Conservation (phyloP, 257 asterid genomes). For the Nicotiana attenuata region DNA sequence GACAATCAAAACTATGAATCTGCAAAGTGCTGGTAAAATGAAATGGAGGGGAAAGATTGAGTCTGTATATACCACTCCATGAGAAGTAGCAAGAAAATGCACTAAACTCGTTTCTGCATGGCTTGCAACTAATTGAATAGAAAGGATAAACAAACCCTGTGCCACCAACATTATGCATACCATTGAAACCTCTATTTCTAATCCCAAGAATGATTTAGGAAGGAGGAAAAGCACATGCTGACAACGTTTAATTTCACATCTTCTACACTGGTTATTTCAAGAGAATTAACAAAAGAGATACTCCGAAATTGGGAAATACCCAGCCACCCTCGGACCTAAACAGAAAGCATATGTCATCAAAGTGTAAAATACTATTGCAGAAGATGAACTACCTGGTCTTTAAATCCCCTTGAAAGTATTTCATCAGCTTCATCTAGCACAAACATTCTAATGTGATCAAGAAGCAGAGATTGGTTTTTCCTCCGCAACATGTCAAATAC, state of each 20-base stretch:
- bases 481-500: not conserved
- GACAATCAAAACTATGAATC: not conserved
- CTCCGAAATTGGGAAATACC: not conserved
- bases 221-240: not conserved
- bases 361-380: not conserved
- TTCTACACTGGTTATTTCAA: not conserved
- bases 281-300: not conserved
- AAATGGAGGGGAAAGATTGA: not conserved
- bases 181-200: not conserved
- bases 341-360: not conserved
- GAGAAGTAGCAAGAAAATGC: not conserved
- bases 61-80: not conserved
- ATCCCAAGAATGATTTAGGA: not conserved
- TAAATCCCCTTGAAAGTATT: not conserved
- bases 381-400: not conserved
- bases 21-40: not conserved
- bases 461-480: not conserved
- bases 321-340: not conserved
- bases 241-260: not conserved
- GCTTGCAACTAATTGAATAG: not conserved
- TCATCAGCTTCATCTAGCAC: conserved; percentile 7
- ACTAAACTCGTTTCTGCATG: too few relatives aligned
- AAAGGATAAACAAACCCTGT: not conserved
- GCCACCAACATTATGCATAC: not conserved
- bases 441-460: not conserved